These are phyloP conservation scores for Pichia insulana DNA, from an alignment of 805 yeast genomes.

Conservation along the genomic window DNA sequence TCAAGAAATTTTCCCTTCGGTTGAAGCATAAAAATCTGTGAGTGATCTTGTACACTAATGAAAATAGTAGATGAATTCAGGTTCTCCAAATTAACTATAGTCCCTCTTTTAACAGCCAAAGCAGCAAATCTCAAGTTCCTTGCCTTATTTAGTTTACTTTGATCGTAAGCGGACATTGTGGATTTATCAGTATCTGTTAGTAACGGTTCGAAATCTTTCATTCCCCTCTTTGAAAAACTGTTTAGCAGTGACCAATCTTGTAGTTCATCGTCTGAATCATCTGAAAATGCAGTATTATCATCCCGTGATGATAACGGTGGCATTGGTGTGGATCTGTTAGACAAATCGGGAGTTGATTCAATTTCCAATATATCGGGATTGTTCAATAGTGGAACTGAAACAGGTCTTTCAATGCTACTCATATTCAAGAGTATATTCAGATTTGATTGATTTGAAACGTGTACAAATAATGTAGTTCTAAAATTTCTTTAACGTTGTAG, in stretches of 20 bases:
- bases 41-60: slow-evolving; percentile 8
- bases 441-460: too few species aligned
- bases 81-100: slow-evolving; percentile 15
- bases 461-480: too few species aligned
- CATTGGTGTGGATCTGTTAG: slow-evolving; percentile 6
- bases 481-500: too few species aligned
- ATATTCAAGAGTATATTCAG: neutral
- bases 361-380: neutral
- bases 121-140: slow-evolving; percentile 69
- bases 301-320: slow-evolving; percentile 3
- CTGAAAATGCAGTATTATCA: slow-evolving; percentile 14
- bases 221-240: slow-evolving; percentile 62
- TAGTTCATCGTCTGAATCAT: slow-evolving; percentile 35
- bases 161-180: slow-evolving; percentile 23
- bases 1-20: slow-evolving; percentile 68
- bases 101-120: slow-evolving; percentile 41
- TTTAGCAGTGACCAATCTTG: slow-evolving; percentile 46
- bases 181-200: slow-evolving; percentile 7
- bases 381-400: neutral
- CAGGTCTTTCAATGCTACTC: neutral
- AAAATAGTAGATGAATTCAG: slow-evolving; percentile 23
- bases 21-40: slow-evolving; percentile 26
- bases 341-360: neutral
- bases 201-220: slow-evolving; percentile 72
- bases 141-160: slow-evolving; percentile 37